A percentile compares a stretch with the other conserved stretches of the same genome.
Evolutionary conservation across 164 flowering plant genomes (phyloP).

Genomic region (Brasenia schreberi): DNA sequence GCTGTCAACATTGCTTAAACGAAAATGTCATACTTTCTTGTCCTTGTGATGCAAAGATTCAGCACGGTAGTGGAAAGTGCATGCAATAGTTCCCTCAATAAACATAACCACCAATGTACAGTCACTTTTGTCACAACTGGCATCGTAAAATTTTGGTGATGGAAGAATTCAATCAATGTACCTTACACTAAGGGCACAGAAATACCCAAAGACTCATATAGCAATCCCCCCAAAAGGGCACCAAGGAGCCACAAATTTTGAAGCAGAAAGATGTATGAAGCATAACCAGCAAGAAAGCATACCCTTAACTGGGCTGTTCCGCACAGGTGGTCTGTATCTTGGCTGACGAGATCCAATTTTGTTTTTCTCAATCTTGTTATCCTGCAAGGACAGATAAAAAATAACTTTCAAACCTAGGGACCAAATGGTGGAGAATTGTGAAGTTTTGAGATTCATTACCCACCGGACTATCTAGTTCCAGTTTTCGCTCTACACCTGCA

Average conservation of each 20-base stretch:
- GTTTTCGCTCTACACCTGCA: slow-evolving; percentile 71
- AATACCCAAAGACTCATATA: too few relatives aligned
- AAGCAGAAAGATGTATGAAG: background rate
- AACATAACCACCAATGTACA: too few relatives aligned
- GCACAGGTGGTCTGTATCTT: slow-evolving; percentile 60
- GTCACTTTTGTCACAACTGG: too few relatives aligned
- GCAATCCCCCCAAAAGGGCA: background rate
- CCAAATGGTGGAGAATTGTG: background rate
- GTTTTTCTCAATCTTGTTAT: slow-evolving; percentile 29
- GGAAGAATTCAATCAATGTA: too few relatives aligned
- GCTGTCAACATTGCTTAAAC: too few relatives aligned
- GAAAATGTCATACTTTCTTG: too few relatives aligned
- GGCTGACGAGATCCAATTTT: slow-evolving; percentile 36
- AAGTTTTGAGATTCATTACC: background rate
- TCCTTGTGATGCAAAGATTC: too few relatives aligned
- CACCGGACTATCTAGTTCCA: slow-evolving; percentile 59
- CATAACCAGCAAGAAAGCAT: background rate
- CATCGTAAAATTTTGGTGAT: too few relatives aligned
- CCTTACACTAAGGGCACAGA: too few relatives aligned
- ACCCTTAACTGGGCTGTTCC: slow-evolving; percentile 35
- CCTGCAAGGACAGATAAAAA: slow-evolving; percentile 4
- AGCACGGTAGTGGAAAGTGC: too few relatives aligned
- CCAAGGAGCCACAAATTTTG: background rate
- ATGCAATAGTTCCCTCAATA: too few relatives aligned
- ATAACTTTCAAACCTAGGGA: background rate